Evolutionary conservation across 192 early-diverging fungal genomes (phyloP).

Genomic region (Backusella morwellensis): DNA sequence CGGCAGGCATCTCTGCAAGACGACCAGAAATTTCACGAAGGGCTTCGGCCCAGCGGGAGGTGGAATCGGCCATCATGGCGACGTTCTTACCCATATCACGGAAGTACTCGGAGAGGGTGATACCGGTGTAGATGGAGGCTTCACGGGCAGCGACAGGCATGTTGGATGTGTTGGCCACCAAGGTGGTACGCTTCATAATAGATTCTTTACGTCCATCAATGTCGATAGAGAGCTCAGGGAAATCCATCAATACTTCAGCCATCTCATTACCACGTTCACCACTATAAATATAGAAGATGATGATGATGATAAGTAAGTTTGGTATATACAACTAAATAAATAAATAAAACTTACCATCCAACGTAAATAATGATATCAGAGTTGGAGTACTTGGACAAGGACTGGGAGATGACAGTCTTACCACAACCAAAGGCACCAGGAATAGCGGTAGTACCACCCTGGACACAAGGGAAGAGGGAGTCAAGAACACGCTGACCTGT

Average conservation of each 20-base stretch:
- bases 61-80: constrained; percentile 99
- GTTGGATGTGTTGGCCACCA: constrained; percentile 99
- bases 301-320: constrained; percentile 21
- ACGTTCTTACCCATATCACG: constrained; percentile 99
- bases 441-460: constrained; percentile 99
- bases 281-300: constrained; percentile 23
- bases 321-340: constrained; percentile 27
- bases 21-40: constrained; percentile 99
- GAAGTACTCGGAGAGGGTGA: constrained; percentile 99
- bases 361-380: constrained; percentile 99
- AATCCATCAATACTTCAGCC: constrained; percentile 99
- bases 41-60: constrained; percentile 99
- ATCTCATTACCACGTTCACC: constrained; percentile 99
- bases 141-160: constrained; percentile 99
- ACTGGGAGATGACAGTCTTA: constrained; percentile 99
- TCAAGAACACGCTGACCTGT: constrained; percentile 99
- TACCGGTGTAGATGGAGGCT: constrained; percentile 99
- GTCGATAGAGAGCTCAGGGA: constrained; percentile 91
- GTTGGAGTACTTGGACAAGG: constrained; percentile 99
- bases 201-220: constrained; percentile 95
- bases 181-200: constrained; percentile 99
- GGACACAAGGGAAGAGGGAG: constrained; percentile 98
- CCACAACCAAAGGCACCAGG: constrained; percentile 99
- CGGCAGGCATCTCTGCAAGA: constrained; percentile 99
- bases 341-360: constrained; percentile 72